Base-by-base conservation (phyloP, 257 asterid species). In the Petunia axillaris region DNA sequence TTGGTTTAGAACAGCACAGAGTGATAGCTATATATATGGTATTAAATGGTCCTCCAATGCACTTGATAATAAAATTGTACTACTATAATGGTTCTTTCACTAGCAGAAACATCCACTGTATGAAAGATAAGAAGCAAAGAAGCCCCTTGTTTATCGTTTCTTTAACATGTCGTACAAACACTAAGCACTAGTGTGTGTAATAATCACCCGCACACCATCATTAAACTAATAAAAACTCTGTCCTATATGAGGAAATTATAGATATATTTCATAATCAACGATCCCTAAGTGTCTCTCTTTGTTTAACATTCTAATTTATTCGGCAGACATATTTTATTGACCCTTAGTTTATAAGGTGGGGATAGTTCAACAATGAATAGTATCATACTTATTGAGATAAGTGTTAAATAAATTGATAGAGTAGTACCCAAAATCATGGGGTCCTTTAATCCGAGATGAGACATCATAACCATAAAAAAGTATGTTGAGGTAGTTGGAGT, bases 111-210 rank as follows among this genome's bases (percentile, higher is more conserved):
- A 50, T 50, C 48, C 63, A 36, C 2, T 50, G 78, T 73, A 73
- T 36, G 14, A 73, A 73, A 73, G 78, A 73, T 73, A 50, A 50
- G 78, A 48, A 73, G 78, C 78, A 50, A 73, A 36, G 78, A 16
- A 48, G 8, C 4, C 62, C 63, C 63, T 73, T 73, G 78, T 36
- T 73, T 50, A 73, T 73, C 11, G 62, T 73, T 73, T 73, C 44
- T 73, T 73, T 73, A 73, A 73, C 78, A 73, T 73, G 62, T 73
- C 60, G 60, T 36, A 50, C 62, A 73, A 73, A 35, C 36, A 73
- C 46, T 73, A 50, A 73, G 36, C 77, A 73, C 62, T 35, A 4
- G 78, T 50, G 78, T 73, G 13, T 3, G 63, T n/a, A 50, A 73
- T 73, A 35, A 73, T 36, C 62, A 73, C 40, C 46, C 78, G 62